Conservation (phyloP, 805 yeast species). For the Monosporozyma aerobia region DNA sequence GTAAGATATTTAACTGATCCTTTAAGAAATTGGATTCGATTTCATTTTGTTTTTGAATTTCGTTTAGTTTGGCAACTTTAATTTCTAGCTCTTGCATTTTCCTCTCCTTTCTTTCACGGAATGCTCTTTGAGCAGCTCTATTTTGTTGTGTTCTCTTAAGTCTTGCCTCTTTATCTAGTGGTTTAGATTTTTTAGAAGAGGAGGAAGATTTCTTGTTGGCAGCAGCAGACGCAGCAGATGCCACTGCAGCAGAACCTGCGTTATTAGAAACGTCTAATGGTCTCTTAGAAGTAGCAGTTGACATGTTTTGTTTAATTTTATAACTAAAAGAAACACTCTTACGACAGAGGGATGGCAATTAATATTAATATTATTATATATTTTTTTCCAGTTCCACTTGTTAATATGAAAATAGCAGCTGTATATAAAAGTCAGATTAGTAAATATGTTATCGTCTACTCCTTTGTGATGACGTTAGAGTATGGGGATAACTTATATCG, state of each 20-base stretch:
- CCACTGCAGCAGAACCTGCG: neutral
- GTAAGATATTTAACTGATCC: conserved; percentile 66
- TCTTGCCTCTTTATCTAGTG: conserved; percentile 67
- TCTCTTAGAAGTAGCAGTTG: conserved; percentile 14
- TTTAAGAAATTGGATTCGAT: conserved; percentile 69
- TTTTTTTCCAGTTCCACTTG: too few relatives aligned
- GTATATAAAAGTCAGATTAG: too few relatives aligned
- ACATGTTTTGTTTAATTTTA: conserved; percentile 1
- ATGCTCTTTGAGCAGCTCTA: conserved; percentile 95
- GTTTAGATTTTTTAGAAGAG: conserved; percentile 52
- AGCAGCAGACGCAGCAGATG: neutral
- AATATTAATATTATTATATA: too few relatives aligned
- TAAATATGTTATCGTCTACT: too few relatives aligned
- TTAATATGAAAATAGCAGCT: too few relatives aligned
- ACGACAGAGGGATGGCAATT: too few relatives aligned
- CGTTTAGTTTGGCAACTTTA: conserved; percentile 65
- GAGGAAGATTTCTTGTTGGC: neutral
- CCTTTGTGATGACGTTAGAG: too few relatives aligned
- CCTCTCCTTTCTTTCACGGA: conserved; percentile 84
- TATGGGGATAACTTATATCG: too few relatives aligned
- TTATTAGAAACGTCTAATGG: conserved; percentile 8
- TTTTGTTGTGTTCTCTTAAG: conserved; percentile 90
- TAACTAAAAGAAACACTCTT: too few relatives aligned
- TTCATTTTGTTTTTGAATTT: conserved; percentile 54
- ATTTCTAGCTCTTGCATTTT: conserved; percentile 80